phyloP scores from a whole-genome alignment of 345 rosid genomes.

The Syzygium aqueum region DNA sequence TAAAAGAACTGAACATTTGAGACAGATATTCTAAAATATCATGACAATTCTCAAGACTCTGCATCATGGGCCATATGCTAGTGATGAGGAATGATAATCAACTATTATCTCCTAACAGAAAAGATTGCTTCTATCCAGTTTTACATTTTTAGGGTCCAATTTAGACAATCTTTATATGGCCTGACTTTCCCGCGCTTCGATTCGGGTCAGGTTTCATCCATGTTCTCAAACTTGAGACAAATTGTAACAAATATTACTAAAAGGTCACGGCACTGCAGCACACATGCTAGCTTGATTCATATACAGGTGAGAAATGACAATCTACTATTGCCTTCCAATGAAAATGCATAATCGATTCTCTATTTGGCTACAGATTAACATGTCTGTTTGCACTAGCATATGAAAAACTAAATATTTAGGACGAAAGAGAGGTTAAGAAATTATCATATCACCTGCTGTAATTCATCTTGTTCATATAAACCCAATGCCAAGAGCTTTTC shows the following conservation, averaged over 20 bases:
- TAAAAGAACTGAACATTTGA: not conserved
- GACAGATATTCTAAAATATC: not conserved
- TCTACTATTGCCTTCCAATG: not conserved
- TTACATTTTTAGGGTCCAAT: not conserved
- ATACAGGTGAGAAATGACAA: not conserved
- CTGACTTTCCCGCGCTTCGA: fast-evolving
- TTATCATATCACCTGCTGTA: not conserved
- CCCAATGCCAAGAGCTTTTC: not conserved
- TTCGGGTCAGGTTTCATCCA: fast-evolving
- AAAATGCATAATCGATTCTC: not conserved
- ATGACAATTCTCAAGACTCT: not conserved
- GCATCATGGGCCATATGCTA: not conserved
- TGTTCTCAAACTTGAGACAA: not conserved
- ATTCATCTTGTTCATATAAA: not conserved
- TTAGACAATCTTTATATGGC: not conserved
- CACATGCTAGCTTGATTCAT: not conserved
- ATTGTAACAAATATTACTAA: not conserved
- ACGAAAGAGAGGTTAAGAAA: not conserved
- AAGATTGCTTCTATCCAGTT: not conserved
- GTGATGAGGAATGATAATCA: not conserved
- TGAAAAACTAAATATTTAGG: not conserved
- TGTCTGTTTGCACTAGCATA: not conserved
- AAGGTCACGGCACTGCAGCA: fast-evolving
- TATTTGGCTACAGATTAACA: not conserved
- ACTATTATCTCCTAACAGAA: not conserved